phyloP scores from a whole-genome alignment of 2,329 filamentous ascomycete genomes.

The Ascochyta rabiei region DNA sequence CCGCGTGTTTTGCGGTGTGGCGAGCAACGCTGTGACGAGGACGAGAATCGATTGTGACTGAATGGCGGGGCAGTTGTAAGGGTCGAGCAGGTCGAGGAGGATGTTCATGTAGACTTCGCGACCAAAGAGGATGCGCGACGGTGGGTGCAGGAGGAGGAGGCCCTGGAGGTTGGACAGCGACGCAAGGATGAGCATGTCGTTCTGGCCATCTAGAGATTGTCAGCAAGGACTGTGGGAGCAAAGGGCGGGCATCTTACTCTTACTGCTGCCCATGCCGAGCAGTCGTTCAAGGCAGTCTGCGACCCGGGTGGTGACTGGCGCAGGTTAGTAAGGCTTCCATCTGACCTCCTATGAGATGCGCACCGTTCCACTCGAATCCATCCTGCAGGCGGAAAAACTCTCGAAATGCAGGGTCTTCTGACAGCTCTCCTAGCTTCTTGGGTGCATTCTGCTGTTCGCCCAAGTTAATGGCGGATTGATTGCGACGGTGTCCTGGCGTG shows the following conservation, averaged over 20 bases:
- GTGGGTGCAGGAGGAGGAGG: constrained; percentile 83
- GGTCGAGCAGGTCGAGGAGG: constrained; percentile 91
- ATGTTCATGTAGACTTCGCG: constrained; percentile 96
- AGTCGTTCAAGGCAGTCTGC: constrained; percentile 85
- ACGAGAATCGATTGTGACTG: constrained; percentile 89
- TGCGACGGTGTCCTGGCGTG: constrained; percentile 43
- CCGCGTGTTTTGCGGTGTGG: constrained; percentile 84
- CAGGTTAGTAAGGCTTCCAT: constrained; percentile 1
- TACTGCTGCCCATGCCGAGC: constrained; percentile 73
- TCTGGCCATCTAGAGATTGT: constrained; percentile 67
- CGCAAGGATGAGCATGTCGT: constrained; percentile 86
- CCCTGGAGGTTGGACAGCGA: constrained; percentile 91
- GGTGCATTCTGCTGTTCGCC: constrained; percentile 40
- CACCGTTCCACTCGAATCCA: constrained; percentile 94
- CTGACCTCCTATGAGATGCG: constrained; percentile 16
- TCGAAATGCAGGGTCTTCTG: constrained; percentile 84
- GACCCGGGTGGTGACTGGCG: constrained; percentile 76
- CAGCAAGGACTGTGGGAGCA: constrained; percentile 1
- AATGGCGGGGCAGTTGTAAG: constrained; percentile 85
- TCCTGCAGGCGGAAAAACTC: constrained; percentile 98
- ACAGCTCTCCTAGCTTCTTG: constrained; percentile 69
- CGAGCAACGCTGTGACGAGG: constrained; percentile 86
- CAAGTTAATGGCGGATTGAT: constrained; percentile 46
- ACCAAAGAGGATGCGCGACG: constrained; percentile 84
- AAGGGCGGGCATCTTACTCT: constrained; percentile 24